Evolutionary conservation across 2,329 filamentous ascomycete genomes (phyloP).

Genomic region (Colletotrichum tabaci): DNA sequence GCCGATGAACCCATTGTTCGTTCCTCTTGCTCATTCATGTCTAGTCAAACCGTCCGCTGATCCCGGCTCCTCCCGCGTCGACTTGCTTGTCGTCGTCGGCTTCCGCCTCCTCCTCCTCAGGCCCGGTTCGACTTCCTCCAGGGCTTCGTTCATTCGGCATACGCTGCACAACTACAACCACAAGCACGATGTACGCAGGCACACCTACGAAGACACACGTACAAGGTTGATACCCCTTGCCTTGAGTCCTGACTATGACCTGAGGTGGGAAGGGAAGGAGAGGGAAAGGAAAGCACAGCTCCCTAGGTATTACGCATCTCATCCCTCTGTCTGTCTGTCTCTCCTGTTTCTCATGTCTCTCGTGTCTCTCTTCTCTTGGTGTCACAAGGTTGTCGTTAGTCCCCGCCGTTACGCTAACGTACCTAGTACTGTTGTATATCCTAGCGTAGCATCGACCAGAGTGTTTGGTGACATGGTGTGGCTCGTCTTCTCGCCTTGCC

Average conservation of each 20-base stretch:
- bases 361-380: slow-evolving; percentile 9
- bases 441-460: slow-evolving; percentile 7
- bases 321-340: no score
- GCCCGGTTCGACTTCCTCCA: not conserved
- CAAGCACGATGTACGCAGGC: not conserved
- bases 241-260: not conserved
- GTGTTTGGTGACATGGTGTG: slow-evolving; percentile 18
- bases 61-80: not conserved
- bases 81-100: not conserved
- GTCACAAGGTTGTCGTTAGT: slow-evolving; percentile 28
- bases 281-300: not conserved
- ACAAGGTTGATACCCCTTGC: not conserved
- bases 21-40: not conserved
- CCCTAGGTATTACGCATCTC: no score
- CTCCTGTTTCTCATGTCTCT: not conserved
- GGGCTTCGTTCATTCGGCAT: not conserved
- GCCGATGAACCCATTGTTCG: not conserved
- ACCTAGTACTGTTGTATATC: slow-evolving; percentile 6
- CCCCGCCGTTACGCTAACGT: slow-evolving; percentile 35
- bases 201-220: not conserved
- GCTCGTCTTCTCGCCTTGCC: slow-evolving; percentile 12
- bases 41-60: slow-evolving; percentile 3
- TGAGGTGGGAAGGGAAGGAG: not conserved
- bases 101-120: not conserved
- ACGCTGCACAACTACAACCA: not conserved